Evolutionary conservation across 73 alveolate species (phyloP), one percentile per base, ranked within the genome.

Genomic region (Paramecium tetraurelia): DNA sequence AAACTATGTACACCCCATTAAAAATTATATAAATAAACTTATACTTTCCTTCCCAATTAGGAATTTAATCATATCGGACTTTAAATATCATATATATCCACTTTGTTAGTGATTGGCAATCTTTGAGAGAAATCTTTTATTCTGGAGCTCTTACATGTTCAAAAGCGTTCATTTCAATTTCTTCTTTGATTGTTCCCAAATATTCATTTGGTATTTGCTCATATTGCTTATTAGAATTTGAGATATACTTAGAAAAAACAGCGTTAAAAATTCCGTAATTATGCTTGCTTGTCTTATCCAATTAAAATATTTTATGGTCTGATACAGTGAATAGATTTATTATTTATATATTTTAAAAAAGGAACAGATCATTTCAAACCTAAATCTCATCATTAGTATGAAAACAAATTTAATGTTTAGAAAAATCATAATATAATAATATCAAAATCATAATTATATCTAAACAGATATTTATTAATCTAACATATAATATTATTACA

Each of bases 91-190:
- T 53, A 68, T 80, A 90, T 85, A 84, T 90, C 95, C 7, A 90
- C 93, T 72, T 88, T 59, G 7, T 22, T 44, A n/a, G 90, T 69
- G 4, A 88, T 69, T 22, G 95, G 93, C 3, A 29, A 43, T 57
- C 36, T 40, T 24, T 22, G 35, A 5, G 58, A 3, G 16, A 24
- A 36, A 35, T 90, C 94, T 14, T 75, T 72, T 80, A 35, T 33
- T 90, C 95, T 16, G 95, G 95, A 11, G 95, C 93, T 85, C 93
- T 90, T 69, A 63, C 71, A 29, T 90, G 86, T 33, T 48, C 35
- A 21, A 84, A 50, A 11, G 94, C 71, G 85, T 88, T 88, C 41
- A 24, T 20, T 5, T 70, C 92, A 27, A 88, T 75, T 21, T 88
- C 94, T 84, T 85, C 86, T 53, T 38, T 58, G 12, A 90, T 41